Evolutionary conservation across 495 filamentous ascomycete species (phyloP).

Genomic region (Lophiotrema nucula): DNA sequence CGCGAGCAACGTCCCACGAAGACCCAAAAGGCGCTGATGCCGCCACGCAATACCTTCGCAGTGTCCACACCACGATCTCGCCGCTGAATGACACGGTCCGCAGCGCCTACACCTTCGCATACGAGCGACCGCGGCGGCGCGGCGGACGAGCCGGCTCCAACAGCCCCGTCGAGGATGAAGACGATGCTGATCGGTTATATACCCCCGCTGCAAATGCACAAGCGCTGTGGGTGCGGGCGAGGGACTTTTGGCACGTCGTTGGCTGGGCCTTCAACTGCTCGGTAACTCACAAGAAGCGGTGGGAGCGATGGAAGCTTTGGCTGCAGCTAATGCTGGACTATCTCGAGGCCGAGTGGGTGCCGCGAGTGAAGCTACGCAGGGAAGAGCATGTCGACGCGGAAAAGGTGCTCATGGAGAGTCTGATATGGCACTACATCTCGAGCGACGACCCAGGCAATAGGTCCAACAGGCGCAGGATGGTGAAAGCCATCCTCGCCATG

Average conservation of each 20-base stretch:
- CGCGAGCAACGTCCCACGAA: conserved; percentile 54
- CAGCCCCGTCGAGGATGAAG: conserved; percentile 44
- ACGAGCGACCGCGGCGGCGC: conserved; percentile 6
- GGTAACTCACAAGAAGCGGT: conserved; percentile 63
- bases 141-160: neutral
- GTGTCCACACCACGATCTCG: conserved; percentile 52
- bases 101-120: conserved; percentile 55
- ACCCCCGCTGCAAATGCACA: conserved; percentile 60
- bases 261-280: conserved; percentile 96
- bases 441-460: conserved; percentile 41
- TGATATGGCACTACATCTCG: conserved; percentile 57
- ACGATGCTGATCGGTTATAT: conserved; percentile 48
- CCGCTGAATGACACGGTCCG: conserved; percentile 50
- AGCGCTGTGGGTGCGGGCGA: conserved; percentile 67
- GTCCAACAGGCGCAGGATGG: conserved; percentile 51
- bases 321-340: conserved; percentile 76
- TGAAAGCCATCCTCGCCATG: conserved; percentile 66
- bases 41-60: conserved; percentile 59
- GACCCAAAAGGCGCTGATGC: conserved; percentile 53
- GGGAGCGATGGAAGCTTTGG: conserved; percentile 83
- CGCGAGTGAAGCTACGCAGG: conserved; percentile 48
- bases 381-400: conserved; percentile 31
- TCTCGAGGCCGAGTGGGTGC: conserved; percentile 71
- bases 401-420: conserved; percentile 38
- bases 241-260: conserved; percentile 84